A percentile compares a stretch with the other conserved stretches of the same genome.
Evolutionary conservation across 768 basidiomycete genomes (phyloP).

Genomic region (Boletellus ananas): DNA sequence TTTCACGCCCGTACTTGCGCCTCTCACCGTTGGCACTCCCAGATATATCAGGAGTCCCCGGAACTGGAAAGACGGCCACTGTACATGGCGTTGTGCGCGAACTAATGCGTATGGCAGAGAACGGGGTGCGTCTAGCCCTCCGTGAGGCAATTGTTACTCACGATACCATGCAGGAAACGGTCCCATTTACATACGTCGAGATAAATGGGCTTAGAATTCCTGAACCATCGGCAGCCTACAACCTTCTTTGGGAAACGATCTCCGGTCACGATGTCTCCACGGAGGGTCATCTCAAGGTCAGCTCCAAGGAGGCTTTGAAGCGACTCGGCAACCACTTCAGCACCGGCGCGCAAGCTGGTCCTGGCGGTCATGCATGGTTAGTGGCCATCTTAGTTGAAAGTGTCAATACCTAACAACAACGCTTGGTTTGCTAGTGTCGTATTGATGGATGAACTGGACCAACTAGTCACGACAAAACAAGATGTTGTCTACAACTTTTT

Average conservation of each 20-base stretch:
- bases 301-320: conserved; percentile 79
- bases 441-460: conserved; percentile 98
- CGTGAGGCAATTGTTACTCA: background rate
- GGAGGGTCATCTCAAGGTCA: conserved; percentile 62
- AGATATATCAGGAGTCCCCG: conserved; percentile 99
- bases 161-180: conserved; percentile 62
- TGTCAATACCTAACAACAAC: background rate
- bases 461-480: conserved; percentile 92
- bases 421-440: conserved; percentile 63
- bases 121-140: conserved; percentile 49
- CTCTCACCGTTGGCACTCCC: conserved; percentile 3
- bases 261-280: conserved; percentile 67
- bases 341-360: conserved; percentile 58
- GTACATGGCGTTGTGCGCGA: conserved; percentile 91
- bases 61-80: conserved; percentile 97
- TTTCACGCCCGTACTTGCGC: background rate
- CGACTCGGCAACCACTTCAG: conserved; percentile 77
- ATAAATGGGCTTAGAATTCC: conserved; percentile 95
- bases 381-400: conserved; percentile 22
- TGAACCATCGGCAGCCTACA: conserved; percentile 90
- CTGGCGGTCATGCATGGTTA: conserved; percentile 85
- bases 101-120: conserved; percentile 82
- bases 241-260: conserved; percentile 89
- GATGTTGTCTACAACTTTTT: conserved; percentile 99
- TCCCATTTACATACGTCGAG: conserved; percentile 94